Conservation (phyloP, 2,329 filamentous ascomycete species). For the Calonectria montana region DNA sequence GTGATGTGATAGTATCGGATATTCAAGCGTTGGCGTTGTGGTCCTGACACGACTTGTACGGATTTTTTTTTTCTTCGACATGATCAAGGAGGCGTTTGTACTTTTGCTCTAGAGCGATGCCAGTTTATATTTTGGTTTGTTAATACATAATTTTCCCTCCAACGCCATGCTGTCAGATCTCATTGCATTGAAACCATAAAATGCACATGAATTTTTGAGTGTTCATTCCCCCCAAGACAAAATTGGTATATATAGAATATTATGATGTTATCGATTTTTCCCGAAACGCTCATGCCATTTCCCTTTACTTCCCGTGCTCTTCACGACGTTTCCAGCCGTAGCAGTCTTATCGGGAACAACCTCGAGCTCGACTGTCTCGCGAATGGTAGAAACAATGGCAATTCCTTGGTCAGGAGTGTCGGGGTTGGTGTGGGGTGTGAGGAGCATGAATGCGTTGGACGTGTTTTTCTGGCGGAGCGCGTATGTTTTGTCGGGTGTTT, state of each 20-base stretch:
- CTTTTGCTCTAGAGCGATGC: not conserved
- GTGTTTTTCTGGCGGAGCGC: slow-evolving; percentile 74
- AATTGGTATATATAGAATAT: not conserved
- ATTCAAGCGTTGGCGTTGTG: slow-evolving; percentile 5
- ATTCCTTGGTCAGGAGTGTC: slow-evolving; percentile 50
- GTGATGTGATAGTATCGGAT: not conserved
- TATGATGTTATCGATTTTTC: slow-evolving; percentile 51
- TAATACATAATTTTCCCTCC: not conserved
- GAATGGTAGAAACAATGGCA: slow-evolving; percentile 64
- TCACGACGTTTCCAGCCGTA: slow-evolving; percentile 35
- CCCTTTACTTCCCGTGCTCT: slow-evolving; percentile 50
- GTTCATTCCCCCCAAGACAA: not conserved
- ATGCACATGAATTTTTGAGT: not conserved
- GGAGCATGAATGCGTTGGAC: slow-evolving; percentile 72
- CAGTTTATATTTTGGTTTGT: not conserved
- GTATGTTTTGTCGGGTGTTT: slow-evolving; percentile 64
- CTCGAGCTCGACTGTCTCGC: slow-evolving; percentile 72
- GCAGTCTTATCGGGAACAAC: slow-evolving; percentile 50
- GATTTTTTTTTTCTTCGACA: not conserved
- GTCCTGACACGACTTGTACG: not conserved
- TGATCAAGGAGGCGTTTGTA: not conserved
- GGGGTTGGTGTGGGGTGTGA: slow-evolving; percentile 49
- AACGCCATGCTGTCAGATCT: slow-evolving; percentile 2
- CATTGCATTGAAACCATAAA: not conserved
- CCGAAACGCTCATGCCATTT: slow-evolving; percentile 74